Base-by-base conservation (phyloP, 345 rosid species). In the Salix purpurea region DNA sequence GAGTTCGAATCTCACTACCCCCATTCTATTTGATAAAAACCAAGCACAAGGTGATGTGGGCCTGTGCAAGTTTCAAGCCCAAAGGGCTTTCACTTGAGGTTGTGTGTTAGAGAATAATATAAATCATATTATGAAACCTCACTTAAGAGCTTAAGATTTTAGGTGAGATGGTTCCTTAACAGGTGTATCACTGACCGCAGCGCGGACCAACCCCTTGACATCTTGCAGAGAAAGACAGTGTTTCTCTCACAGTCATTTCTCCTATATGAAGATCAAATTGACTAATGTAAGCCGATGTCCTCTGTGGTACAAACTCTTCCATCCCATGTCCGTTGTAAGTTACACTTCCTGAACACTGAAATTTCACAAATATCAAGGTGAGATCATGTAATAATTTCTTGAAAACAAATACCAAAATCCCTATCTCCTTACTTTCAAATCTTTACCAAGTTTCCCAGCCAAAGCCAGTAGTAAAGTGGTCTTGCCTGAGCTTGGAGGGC, bases 171-270 rank as follows among this genome's bases (percentile, higher is more conserved):
- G 26, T 24, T 24, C 1, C 26, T 24, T 24, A 24, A 24, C 1
- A 24, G 54, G 21, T 12, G 42, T 8, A 44, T 23, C 14, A 76
- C 88, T 76, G 12, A 89, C 93, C 91, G 46, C 85, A 79, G 28
- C 89, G 86, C 6, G 86, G 74, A 37, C 94, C 94, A 1, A 90
- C 88, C 24, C 94, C 94, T 65, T 90, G 94, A 66, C 94, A 90
- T 79, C 89, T 74, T 18, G 90, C 89, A 1, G 94, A 86, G 80
- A 90, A 90, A 54, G 89, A 86, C 74, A 89, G 73, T 5, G 92
- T 89, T 78, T 89, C 92, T 73, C 92, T 86, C 18, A 89, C 92
- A 7, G 92, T 89, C 92, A 89, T 80, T 79, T 89, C 92, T 32
- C 85, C 88, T 5, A 89, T 85, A 36, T 89, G 92, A 13, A 86